A percentile compares a stretch with the other conserved stretches of the same genome.
These are phyloP conservation scores for Talaromyces islandicus DNA, from an alignment of 2,329 filamentous ascomycete species.

Conservation along the genomic window DNA sequence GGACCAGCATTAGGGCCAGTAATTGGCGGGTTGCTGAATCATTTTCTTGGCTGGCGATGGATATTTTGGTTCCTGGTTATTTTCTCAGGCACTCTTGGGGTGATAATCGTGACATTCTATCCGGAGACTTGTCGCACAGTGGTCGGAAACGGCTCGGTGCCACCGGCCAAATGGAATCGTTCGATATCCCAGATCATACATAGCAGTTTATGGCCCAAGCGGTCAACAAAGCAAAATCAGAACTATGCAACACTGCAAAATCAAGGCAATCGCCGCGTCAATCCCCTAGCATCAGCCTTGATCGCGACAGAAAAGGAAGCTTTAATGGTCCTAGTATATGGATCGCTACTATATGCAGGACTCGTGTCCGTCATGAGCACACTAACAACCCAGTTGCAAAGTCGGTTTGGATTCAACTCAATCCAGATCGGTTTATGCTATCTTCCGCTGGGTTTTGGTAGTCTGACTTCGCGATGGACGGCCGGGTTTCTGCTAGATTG, in stretches of 20 bases:
- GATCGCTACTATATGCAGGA: constrained; percentile 4
- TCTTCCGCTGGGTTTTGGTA: constrained; percentile 36
- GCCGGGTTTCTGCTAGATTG: constrained; percentile 37
- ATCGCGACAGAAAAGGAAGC: constrained; percentile 17
- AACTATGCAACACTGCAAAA: constrained; percentile 1
- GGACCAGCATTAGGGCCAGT: constrained; percentile 32
- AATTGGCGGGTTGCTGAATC: constrained; percentile 27
- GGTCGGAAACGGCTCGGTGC: constrained; percentile 31
- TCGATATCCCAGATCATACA: neutral
- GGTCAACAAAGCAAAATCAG: neutral
- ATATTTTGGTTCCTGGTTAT: constrained; percentile 48
- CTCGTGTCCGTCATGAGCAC: constrained; percentile 17
- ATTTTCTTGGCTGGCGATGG: constrained; percentile 32
- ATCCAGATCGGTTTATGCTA: constrained; percentile 39
- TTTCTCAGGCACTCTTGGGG: constrained; percentile 30
- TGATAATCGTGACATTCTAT: constrained; percentile 27
- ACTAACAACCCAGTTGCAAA: constrained; percentile 30
- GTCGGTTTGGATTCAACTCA: constrained; percentile 33
- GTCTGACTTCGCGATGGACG: constrained; percentile 31
- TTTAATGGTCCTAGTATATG: constrained; percentile 2
- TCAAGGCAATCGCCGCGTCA: neutral
- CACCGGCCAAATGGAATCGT: constrained; percentile 14
- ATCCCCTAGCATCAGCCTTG: constrained; percentile 17
- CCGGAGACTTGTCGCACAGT: constrained; percentile 33
- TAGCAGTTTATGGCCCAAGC: neutral